These are phyloP conservation scores for Lophiotrema nucula DNA, from an alignment of 495 filamentous ascomycete genomes.

Conservation along the genomic window DNA sequence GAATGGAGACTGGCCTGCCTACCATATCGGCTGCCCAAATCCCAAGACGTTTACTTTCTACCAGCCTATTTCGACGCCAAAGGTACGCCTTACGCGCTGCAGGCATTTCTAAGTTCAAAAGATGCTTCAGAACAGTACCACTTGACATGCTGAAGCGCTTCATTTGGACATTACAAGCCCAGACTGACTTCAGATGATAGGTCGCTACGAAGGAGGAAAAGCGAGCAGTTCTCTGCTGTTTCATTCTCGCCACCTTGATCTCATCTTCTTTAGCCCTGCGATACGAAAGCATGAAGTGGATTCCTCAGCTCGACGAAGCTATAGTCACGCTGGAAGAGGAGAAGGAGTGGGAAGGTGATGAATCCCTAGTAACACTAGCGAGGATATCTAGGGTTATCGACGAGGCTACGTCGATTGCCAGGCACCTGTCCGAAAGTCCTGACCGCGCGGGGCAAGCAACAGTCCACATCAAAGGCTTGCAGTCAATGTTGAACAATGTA, in stretches of 20 bases:
- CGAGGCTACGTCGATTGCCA: not conserved
- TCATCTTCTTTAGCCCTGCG: not conserved
- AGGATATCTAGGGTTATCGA: conserved; percentile 3
- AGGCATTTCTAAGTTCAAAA: no score
- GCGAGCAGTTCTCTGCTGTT: conserved; percentile 5
- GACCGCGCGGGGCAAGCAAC: not conserved
- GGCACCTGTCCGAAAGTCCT: not conserved
- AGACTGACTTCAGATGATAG: no score
- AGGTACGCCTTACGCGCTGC: no score
- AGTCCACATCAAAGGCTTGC: conserved; percentile 1
- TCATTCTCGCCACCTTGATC: not conserved
- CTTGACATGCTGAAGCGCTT: no score
- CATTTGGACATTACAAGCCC: no score
- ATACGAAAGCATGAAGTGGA: conserved; percentile 6
- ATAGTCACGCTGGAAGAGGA: not conserved
- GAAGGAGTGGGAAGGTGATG: not conserved
- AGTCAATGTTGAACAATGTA: not conserved
- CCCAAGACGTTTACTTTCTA: conserved; percentile 1
- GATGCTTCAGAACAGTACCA: no score
- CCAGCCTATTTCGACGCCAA: not conserved
- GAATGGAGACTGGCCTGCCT: no score
- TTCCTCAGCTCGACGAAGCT: conserved; percentile 4
- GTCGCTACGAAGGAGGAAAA: conserved; percentile 1
- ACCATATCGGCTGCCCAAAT: not conserved
- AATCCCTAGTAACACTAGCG: not conserved